Conservation (phyloP, 1,139 yeast species). For the Hansenula lynferdii region DNA sequence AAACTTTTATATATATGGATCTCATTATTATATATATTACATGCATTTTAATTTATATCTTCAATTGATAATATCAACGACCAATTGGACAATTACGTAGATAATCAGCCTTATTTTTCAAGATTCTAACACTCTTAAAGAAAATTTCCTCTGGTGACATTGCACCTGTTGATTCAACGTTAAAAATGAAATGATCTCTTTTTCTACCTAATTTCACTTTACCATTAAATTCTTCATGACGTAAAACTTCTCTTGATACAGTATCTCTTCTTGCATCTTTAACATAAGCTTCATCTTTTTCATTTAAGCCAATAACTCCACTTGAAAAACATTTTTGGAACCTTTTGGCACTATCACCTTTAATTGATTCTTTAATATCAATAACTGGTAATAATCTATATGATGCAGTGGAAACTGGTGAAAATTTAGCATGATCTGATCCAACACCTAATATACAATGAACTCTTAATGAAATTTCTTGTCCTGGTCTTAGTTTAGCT, state of each 20-base stretch:
- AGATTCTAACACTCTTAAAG: slow-evolving; percentile 78
- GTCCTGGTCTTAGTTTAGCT: slow-evolving; percentile 95
- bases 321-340: slow-evolving; percentile 89
- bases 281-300: slow-evolving; percentile 69
- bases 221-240: slow-evolving; percentile 87
- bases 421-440: slow-evolving; percentile 93
- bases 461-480: slow-evolving; percentile 85
- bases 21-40: too few relatives aligned
- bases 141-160: slow-evolving; percentile 96
- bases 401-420: slow-evolving; percentile 97
- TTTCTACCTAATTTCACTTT: slow-evolving; percentile 88
- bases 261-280: slow-evolving; percentile 91
- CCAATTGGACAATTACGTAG: slow-evolving; percentile 75
- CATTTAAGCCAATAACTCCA: slow-evolving; percentile 81
- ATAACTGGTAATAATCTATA: slow-evolving; percentile 93
- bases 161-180: slow-evolving; percentile 93
- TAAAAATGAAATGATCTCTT: slow-evolving; percentile 90
- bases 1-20: too few relatives aligned
- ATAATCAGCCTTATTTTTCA: slow-evolving; percentile 82
- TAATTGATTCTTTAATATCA: slow-evolving; percentile 68
- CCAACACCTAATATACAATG: slow-evolving; percentile 93
- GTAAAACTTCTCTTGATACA: slow-evolving; percentile 90
- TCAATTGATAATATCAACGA: too few relatives aligned
- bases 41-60: slow-evolving; percentile 8
- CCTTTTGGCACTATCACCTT: slow-evolving; percentile 70